phyloP scores from a whole-genome alignment of 2,329 filamentous ascomycete species.

The Trichoderma oligosporum region DNA sequence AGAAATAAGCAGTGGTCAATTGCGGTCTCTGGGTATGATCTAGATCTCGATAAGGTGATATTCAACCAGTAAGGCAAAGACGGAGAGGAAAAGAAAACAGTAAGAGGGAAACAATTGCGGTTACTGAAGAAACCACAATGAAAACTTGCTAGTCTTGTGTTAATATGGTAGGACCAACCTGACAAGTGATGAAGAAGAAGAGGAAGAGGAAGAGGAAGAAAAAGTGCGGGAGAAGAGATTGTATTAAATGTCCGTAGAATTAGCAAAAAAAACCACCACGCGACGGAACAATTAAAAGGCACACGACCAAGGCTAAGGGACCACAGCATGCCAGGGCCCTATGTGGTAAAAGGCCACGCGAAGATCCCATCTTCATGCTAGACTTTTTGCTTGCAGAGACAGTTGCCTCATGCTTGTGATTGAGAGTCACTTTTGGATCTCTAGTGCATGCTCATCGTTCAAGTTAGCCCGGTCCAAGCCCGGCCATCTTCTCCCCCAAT shows the following conservation, averaged over 20 bases:
- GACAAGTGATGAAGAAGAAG: not conserved
- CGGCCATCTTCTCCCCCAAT: not conserved
- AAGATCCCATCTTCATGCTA: slow-evolving; percentile 16
- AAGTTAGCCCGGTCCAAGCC: not conserved
- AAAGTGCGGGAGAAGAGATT: slow-evolving; percentile 3
- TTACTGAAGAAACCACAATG: not conserved
- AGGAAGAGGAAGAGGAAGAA: not conserved
- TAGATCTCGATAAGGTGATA: not conserved
- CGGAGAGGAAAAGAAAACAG: not conserved
- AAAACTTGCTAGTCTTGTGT: not conserved
- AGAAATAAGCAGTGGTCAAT: not conserved
- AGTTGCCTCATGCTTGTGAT: slow-evolving; percentile 11
- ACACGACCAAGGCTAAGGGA: slow-evolving; percentile 19
- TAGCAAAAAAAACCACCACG: not conserved
- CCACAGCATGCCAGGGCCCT: slow-evolving; percentile 9
- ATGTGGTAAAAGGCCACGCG: slow-evolving; percentile 18
- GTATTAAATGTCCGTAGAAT: slow-evolving; percentile 8
- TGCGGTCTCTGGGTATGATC: not conserved
- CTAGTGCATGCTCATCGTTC: slow-evolving; percentile 1
- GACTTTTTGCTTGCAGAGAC: slow-evolving; percentile 7
- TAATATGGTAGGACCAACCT: not conserved
- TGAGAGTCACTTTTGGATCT: not conserved
- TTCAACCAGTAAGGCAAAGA: not conserved
- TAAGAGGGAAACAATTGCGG: not conserved
- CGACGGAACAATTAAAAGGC: slow-evolving; percentile 12